Conservation (phyloP, 148 eudicot species). For the Amaranthus hypochondriacus region DNA sequence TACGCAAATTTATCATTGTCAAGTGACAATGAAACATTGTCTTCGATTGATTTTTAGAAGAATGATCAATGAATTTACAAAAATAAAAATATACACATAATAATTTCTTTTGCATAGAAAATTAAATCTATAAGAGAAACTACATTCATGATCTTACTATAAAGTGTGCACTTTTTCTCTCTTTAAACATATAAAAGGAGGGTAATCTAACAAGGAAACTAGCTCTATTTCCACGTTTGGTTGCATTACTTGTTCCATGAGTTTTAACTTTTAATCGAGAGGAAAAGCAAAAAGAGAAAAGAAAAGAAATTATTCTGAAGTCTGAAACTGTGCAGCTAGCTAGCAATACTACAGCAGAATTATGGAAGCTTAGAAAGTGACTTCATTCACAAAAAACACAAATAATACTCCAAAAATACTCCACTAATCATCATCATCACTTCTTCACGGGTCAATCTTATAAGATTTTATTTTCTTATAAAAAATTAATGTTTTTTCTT, state of each 20-base stretch:
- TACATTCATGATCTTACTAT: constrained; percentile 35
- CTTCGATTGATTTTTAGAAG: no score
- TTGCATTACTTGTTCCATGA: constrained; percentile 7
- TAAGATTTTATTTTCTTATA: not conserved
- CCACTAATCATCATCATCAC: constrained; percentile 29
- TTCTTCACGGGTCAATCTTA: constrained; percentile 34
- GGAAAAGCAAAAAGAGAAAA: not conserved
- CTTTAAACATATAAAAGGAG: constrained; percentile 10
- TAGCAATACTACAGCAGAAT: constrained; percentile 21
- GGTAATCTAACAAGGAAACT: not conserved
- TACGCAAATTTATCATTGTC: no score
- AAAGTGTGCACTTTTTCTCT: constrained; percentile 15
- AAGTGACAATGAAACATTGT: no score
- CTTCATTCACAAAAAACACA: constrained; percentile 10
- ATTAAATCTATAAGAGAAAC: constrained; percentile 29
- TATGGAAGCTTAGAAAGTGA: constrained; percentile 39
- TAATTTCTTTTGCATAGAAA: not conserved
- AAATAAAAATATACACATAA: no score
- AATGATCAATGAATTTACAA: no score
- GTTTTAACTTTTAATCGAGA: no score
- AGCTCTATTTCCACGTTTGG: constrained; percentile 15
- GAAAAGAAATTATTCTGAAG: constrained; percentile 15
- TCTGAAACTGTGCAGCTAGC: constrained; percentile 13
- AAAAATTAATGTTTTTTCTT: not conserved
- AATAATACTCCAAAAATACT: constrained; percentile 14